Conservation (phyloP, 257 asterid genomes). For the Mentha longifolia region DNA sequence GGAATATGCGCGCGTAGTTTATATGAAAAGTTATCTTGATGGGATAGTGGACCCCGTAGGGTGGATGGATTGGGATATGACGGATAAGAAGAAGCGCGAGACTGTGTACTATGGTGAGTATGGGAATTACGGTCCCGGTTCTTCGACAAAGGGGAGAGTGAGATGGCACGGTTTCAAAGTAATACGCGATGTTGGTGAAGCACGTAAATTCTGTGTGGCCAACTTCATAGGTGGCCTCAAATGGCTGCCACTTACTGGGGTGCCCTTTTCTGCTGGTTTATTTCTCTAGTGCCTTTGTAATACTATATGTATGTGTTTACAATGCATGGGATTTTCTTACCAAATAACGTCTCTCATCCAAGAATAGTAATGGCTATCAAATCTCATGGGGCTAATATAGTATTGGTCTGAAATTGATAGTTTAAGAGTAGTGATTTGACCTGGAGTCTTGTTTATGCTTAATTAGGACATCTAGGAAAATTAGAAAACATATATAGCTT, state of each 20-base stretch:
- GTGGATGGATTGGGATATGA: conserved; percentile 36
- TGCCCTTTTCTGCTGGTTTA: conserved; percentile 22
- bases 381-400: too few species aligned
- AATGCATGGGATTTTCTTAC: too few species aligned
- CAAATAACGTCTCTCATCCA: too few species aligned
- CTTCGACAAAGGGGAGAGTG: conserved; percentile 7
- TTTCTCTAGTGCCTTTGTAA: too few species aligned
- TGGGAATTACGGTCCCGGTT: conserved; percentile 29
- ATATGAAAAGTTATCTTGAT: conserved; percentile 12
- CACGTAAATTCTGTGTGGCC: neutral
- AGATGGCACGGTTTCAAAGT: conserved; percentile 22
- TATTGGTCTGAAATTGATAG: too few species aligned
- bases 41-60: conserved; percentile 28
- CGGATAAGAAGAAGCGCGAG: neutral
- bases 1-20: conserved; percentile 29
- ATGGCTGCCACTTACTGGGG: conserved; percentile 32
- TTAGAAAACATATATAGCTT: too few species aligned
- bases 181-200: conserved; percentile 12
- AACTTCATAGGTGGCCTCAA: conserved; percentile 22
- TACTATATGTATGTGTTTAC: too few species aligned
- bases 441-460: too few species aligned
- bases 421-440: too few species aligned
- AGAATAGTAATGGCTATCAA: too few species aligned
- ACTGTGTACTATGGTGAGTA: conserved; percentile 33
- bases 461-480: too few species aligned